Conservation (phyloP, 164 flowering plant genomes). For the Taxillus chinensis region DNA sequence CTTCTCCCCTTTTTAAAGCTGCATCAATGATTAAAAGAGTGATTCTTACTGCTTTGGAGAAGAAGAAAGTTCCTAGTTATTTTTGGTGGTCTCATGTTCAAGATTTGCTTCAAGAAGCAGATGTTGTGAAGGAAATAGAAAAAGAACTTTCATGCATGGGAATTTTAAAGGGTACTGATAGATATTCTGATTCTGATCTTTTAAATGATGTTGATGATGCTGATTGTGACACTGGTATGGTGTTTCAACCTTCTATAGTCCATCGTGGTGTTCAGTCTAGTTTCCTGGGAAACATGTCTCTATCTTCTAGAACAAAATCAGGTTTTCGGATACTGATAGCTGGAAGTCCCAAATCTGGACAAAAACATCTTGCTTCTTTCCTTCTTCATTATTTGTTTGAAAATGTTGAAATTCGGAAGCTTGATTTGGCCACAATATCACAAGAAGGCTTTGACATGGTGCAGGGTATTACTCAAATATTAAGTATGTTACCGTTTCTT, state of each 20-base stretch:
- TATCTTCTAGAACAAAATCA: slow-evolving; percentile 23
- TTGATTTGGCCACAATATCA: slow-evolving; percentile 79
- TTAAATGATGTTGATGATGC: slow-evolving; percentile 19
- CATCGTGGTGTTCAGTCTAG: slow-evolving; percentile 13
- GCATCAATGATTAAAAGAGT: slow-evolving; percentile 37
- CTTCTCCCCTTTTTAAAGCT: slow-evolving; percentile 54
- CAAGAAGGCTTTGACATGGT: slow-evolving; percentile 79
- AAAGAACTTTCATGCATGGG: slow-evolving; percentile 35
- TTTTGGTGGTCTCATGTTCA: slow-evolving; percentile 53
- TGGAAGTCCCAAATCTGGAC: slow-evolving; percentile 76
- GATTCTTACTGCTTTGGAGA: slow-evolving; percentile 41
- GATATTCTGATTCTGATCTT: slow-evolving; percentile 20
- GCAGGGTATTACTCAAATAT: slow-evolving; percentile 58
- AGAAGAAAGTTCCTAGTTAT: slow-evolving; percentile 32
- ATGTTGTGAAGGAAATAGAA: slow-evolving; percentile 44
- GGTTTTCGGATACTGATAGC: slow-evolving; percentile 71
- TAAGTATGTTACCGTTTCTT: slow-evolving; percentile 42
- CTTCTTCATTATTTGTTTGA: slow-evolving; percentile 79
- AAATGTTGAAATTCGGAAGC: slow-evolving; percentile 58
- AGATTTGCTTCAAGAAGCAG: slow-evolving; percentile 42
- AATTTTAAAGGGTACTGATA: slow-evolving; percentile 28
- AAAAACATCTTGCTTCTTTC: slow-evolving; percentile 82
- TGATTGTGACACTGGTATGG: slow-evolving; percentile 15
- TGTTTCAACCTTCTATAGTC: slow-evolving; percentile 13
- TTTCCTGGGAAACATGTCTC: slow-evolving; percentile 20